These are phyloP conservation scores for Phaeolepiota aurea DNA, from an alignment of 768 basidiomycete species.

Conservation along the genomic window DNA sequence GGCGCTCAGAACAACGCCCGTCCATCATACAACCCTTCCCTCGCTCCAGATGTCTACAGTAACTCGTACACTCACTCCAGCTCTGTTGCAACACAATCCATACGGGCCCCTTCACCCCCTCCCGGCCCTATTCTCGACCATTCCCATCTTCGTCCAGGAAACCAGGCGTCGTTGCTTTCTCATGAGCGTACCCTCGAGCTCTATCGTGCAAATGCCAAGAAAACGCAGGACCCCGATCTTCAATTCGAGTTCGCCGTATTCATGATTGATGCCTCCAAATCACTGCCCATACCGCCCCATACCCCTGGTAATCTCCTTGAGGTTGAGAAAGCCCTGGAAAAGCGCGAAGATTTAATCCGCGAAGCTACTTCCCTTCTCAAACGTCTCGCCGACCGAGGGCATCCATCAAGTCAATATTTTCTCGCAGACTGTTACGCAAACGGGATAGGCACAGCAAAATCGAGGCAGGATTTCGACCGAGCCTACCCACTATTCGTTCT, in stretches of 20 bases:
- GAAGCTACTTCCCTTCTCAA: slow-evolving; percentile 87
- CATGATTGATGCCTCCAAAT: slow-evolving; percentile 96
- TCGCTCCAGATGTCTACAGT: slow-evolving; percentile 14
- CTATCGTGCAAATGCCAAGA: slow-evolving; percentile 96
- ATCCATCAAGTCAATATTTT: slow-evolving; percentile 93
- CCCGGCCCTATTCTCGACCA: slow-evolving; percentile 77
- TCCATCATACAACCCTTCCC: slow-evolving; percentile 21
- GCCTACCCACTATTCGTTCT: slow-evolving; percentile 95
- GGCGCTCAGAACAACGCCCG: slow-evolving; percentile 21
- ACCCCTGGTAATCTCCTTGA: slow-evolving; percentile 71
- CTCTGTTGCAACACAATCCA: slow-evolving; percentile 43
- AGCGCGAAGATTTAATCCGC: slow-evolving; percentile 79
- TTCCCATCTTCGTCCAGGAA: slow-evolving; percentile 88
- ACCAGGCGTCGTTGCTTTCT: slow-evolving; percentile 85
- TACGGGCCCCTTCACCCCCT: slow-evolving; percentile 61
- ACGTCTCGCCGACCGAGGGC: slow-evolving; percentile 88
- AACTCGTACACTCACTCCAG: slow-evolving; percentile 22
- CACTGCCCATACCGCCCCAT: slow-evolving; percentile 65
- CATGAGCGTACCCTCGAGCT: slow-evolving; percentile 95
- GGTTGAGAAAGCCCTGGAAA: slow-evolving; percentile 72
- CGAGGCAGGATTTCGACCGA: slow-evolving; percentile 92
- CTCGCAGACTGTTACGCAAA: slow-evolving; percentile 98
- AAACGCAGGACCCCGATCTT: slow-evolving; percentile 94
- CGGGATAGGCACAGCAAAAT: slow-evolving; percentile 89
- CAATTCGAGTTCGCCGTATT: slow-evolving; percentile 99